Base-by-base conservation (phyloP, 176 grass and related monocot genomes). In the Triticum aestivum region DNA sequence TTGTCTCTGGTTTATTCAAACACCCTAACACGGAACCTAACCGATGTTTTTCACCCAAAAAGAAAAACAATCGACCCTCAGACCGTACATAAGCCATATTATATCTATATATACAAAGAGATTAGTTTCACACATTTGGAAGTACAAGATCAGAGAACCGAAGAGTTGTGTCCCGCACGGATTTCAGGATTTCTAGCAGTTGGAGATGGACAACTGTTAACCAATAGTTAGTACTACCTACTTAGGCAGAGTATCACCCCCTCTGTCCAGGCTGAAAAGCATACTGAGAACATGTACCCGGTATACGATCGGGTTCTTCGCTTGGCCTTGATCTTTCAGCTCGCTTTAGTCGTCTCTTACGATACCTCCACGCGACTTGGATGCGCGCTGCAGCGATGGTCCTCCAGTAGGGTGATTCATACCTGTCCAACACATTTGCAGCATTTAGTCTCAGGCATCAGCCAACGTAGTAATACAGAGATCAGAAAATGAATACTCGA, bases 361-460 rank as follows among this genome's bases (percentile, higher is more conserved):
- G 75, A 38, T 98, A 92, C 77, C 93, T 96, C 97, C 97, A 98
- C 23, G 94, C 88, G 29, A 94, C 97, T 81, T 98, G 97, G 85
- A 98, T 96, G 32, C 88, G 72, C 5, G 87, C 87, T 30, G 94
- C 94, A 69, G 97, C 97, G 42, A 93, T 88, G 65, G 90, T 91
- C 69, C 94, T 81, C 97, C 97, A 99, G 87, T 99, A 99, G 9
- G 97, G 97, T 11, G 97, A 99, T 73, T 94, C 94, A 34, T 98
- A 98, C 83, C 94, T 98, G 84, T 84, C 10, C 42, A 33, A 84
- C 6, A 15, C 32, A 81, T 33, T 77, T 54, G 38, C 62, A 73
- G 15, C 23, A 59, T 29, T 14, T 17, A 59, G 29, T 32, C 71
- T 70, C 13, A 65, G 59, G 21, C 75, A 74, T 90, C 61, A 70